Evolutionary conservation across 306 rosid genomes (phyloP).

Genomic region (Quercus robur): DNA sequence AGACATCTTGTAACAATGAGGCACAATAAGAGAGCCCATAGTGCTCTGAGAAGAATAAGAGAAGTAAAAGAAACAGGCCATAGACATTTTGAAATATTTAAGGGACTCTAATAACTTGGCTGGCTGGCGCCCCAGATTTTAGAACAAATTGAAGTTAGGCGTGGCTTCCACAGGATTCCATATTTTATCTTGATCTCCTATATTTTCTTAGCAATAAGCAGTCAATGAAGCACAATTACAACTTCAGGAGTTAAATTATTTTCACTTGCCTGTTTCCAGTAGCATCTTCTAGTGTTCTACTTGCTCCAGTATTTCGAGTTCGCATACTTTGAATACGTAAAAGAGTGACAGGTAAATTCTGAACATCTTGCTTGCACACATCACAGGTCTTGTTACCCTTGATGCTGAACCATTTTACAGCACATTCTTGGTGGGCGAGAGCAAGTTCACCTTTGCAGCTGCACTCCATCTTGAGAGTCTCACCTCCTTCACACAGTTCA

Average conservation of each 20-base stretch:
- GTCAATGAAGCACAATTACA: not conserved
- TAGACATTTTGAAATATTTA: not conserved
- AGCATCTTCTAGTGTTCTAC: conserved; percentile 46
- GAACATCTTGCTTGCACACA: conserved; percentile 91
- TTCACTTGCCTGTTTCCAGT: conserved; percentile 71
- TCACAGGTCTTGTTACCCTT: conserved; percentile 95
- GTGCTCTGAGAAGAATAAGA: not conserved
- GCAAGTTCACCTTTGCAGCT: conserved; percentile 99
- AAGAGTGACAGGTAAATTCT: conserved; percentile 80
- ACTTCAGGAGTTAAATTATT: not conserved
- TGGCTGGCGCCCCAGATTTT: conserved; percentile 8
- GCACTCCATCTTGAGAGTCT: conserved; percentile 94
- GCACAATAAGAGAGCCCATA: not conserved
- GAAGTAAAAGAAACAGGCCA: not conserved
- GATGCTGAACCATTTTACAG: conserved; percentile 92
- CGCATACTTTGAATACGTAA: conserved; percentile 63
- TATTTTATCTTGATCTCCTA: not conserved
- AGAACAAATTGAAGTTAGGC: not conserved
- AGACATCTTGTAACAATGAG: no score
- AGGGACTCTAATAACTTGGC: not conserved
- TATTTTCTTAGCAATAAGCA: not conserved
- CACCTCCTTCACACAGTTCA: conserved; percentile 98
- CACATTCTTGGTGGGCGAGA: conserved; percentile 94
- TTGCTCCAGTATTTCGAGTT: conserved; percentile 45
- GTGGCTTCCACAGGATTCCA: conserved; percentile 4